Evolutionary conservation across 2,329 filamentous ascomycete genomes (phyloP).

Genomic region (Diaporthe sp.): DNA sequence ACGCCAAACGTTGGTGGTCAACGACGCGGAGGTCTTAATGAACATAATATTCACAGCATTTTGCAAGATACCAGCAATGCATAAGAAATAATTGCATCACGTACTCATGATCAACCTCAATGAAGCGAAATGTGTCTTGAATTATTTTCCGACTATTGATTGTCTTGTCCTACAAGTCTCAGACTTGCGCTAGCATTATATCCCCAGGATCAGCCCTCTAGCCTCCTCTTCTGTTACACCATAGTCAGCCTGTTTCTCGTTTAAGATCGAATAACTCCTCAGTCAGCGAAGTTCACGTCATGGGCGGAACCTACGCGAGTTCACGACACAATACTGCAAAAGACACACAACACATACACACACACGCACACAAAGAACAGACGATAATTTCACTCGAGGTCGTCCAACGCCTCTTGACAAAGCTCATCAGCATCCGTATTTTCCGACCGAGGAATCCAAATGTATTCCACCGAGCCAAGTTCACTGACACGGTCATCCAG

Average conservation of each 20-base stretch:
- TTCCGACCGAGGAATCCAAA: not conserved
- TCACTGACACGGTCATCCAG: not conserved
- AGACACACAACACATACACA: too few species aligned
- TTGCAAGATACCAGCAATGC: not conserved
- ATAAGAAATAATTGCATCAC: not conserved
- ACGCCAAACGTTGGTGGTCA: not conserved
- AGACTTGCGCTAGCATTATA: too few species aligned
- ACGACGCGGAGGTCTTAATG: not conserved
- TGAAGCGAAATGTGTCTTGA: not conserved
- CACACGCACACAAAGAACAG: too few species aligned
- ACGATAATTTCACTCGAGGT: not conserved
- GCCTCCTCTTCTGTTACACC: not conserved
- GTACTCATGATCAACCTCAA: not conserved
- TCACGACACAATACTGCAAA: not conserved
- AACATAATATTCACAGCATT: not conserved
- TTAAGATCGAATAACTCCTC: not conserved
- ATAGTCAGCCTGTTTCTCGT: not conserved
- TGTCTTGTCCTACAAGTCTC: too few species aligned
- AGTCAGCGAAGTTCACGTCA: not conserved
- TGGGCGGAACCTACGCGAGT: not conserved
- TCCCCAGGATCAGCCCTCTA: not conserved
- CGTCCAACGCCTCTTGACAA: not conserved
- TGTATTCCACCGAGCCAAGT: not conserved
- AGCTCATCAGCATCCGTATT: not conserved
- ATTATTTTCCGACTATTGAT: too few species aligned